phyloP scores from a whole-genome alignment of 345 rosid species.

The Bruguiera sexangula region DNA sequence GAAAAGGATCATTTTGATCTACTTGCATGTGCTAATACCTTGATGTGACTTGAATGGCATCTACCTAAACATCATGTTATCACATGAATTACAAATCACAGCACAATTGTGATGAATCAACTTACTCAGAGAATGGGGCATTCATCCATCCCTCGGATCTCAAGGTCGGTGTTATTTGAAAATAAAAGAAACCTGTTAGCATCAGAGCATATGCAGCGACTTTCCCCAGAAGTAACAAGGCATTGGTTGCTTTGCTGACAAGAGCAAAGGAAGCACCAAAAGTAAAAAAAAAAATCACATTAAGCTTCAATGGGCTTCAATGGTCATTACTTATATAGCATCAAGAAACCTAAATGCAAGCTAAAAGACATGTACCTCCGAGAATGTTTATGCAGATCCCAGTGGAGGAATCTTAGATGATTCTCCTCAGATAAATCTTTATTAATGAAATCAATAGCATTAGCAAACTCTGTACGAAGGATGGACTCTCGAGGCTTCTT shows the following conservation, averaged over 20 bases:
- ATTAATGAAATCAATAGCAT: conserved; percentile 87
- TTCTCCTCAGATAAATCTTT: conserved; percentile 80
- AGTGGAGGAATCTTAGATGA: conserved; percentile 72
- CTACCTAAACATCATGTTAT: background rate
- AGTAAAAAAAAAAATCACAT: conserved; percentile 6
- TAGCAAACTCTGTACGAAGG: conserved; percentile 92
- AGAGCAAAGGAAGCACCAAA: conserved; percentile 2
- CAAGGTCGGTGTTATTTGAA: conserved; percentile 67
- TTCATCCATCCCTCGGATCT: conserved; percentile 44
- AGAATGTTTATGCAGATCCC: conserved; percentile 87
- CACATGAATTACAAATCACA: background rate
- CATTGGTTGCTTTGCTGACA: conserved; percentile 78
- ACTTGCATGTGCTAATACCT: background rate
- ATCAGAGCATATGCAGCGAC: conserved; percentile 75
- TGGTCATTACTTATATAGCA: background rate
- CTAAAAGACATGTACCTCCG: conserved; percentile 48
- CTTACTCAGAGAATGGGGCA: conserved; percentile 62
- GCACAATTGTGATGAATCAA: background rate
- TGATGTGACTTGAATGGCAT: background rate
- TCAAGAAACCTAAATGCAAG: background rate
- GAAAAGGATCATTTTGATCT: background rate
- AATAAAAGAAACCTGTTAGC: conserved; percentile 85
- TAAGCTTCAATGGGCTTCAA: background rate
- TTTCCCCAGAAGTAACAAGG: conserved; percentile 70
- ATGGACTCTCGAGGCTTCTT: conserved; percentile 91